These are phyloP conservation scores for Inga oerstediana DNA, from an alignment of 306 rosid genomes.

Conservation along the genomic window DNA sequence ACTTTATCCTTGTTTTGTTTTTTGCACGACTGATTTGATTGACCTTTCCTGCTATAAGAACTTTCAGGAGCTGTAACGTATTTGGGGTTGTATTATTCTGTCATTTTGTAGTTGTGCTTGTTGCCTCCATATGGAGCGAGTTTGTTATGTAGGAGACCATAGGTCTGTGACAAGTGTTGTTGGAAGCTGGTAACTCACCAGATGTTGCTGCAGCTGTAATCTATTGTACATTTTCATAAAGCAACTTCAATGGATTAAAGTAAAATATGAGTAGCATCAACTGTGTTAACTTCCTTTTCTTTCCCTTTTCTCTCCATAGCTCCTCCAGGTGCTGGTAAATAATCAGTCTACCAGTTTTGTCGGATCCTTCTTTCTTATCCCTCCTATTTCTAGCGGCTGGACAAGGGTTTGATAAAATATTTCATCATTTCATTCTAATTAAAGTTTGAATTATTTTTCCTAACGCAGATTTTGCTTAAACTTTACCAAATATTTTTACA, in stretches of 20 bases:
- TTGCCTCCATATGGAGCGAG: constrained; percentile 29
- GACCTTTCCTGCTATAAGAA: constrained; percentile 34
- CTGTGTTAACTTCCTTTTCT: not conserved
- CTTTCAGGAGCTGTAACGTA: constrained; percentile 36
- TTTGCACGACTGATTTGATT: constrained; percentile 42
- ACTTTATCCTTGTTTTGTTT: constrained; percentile 28
- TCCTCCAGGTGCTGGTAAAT: not conserved
- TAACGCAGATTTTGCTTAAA: not conserved
- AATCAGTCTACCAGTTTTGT: not conserved
- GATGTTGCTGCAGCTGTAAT: constrained; percentile 35
- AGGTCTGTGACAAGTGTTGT: constrained; percentile 31
- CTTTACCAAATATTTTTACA: too few species aligned
- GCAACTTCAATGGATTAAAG: constrained; percentile 12
- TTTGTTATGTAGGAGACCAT: constrained; percentile 32
- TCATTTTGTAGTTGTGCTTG: not conserved
- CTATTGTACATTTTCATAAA: constrained; percentile 26
- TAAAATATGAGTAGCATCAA: constrained; percentile 15
- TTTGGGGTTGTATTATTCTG: constrained; percentile 39
- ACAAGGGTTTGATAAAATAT: not conserved
- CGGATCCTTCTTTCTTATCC: not conserved
- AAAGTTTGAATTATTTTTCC: not conserved
- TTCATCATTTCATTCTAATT: not conserved
- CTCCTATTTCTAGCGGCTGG: not conserved
- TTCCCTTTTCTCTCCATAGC: not conserved
- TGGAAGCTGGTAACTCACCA: constrained; percentile 29